phyloP scores from a whole-genome alignment of 768 basidiomycete genomes.

The Panaeolus papilionaceus region DNA sequence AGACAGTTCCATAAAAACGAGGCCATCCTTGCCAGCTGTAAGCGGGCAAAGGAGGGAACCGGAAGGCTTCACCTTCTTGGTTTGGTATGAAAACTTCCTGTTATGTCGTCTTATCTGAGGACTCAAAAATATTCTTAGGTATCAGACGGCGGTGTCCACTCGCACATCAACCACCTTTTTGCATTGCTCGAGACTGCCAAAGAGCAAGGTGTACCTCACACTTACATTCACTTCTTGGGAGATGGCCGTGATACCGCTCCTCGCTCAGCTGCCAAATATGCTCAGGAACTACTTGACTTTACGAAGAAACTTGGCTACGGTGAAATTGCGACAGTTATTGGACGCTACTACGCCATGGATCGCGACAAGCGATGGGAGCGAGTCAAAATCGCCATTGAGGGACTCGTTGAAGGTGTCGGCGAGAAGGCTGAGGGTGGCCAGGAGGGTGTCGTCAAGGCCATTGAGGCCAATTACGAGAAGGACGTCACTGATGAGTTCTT shows the following conservation, averaged over 20 bases:
- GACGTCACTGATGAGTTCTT: conserved; percentile 95
- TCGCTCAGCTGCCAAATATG: conserved; percentile 78
- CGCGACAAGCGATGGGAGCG: conserved; percentile 97
- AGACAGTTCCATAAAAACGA: conserved; percentile 82
- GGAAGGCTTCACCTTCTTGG: conserved; percentile 91
- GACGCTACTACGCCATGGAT: conserved; percentile 97
- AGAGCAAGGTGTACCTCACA: conserved; percentile 80
- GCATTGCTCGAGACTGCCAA: conserved; percentile 93
- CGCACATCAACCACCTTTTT: conserved; percentile 89
- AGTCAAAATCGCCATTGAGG: conserved; percentile 88
- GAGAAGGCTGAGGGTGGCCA: conserved; percentile 53
- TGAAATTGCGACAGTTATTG: conserved; percentile 83
- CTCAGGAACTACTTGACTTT: conserved; percentile 78
- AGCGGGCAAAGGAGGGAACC: conserved; percentile 81
- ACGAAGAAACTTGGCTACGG: conserved; percentile 79
- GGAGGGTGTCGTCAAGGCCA: conserved; percentile 65
- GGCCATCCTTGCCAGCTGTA: conserved; percentile 72
- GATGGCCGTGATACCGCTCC: conserved; percentile 97
- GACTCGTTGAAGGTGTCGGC: conserved; percentile 75
- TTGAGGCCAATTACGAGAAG: conserved; percentile 80
- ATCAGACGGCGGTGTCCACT: conserved; percentile 97
- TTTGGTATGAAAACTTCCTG: conserved; percentile 56
- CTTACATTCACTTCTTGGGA: conserved; percentile 93
- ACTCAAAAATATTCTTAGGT: conserved; percentile 49
- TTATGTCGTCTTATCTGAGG: conserved; percentile 11